These are phyloP conservation scores for Malus hybrid DNA, from an alignment of 331 rosid species.

Conservation along the genomic window DNA sequence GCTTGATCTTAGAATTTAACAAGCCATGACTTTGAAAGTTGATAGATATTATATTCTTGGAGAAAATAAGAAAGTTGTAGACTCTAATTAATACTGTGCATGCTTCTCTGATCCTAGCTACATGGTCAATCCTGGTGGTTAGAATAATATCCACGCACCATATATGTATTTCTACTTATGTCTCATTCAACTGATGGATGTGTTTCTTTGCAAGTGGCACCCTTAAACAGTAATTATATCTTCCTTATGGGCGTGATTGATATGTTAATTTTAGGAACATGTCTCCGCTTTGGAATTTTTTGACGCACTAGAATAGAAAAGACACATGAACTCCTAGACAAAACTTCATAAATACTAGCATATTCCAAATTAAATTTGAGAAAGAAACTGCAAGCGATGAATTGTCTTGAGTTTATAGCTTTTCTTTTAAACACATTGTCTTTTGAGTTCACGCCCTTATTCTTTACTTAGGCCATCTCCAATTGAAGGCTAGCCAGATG, in stretches of 20 bases:
- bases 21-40: conserved; percentile 6
- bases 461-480: too few relatives aligned
- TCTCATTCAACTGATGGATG: background rate
- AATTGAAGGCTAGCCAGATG: too few relatives aligned
- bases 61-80: background rate
- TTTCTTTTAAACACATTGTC: too few relatives aligned
- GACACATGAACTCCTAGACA: background rate
- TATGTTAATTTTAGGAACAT: too few relatives aligned
- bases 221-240: background rate
- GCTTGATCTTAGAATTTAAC: background rate
- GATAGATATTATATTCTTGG: background rate
- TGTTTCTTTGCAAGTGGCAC: background rate
- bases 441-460: too few relatives aligned
- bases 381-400: too few relatives aligned
- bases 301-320: background rate
- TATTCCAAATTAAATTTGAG: too few relatives aligned
- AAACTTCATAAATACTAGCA: too few relatives aligned
- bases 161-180: background rate
- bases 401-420: too few relatives aligned
- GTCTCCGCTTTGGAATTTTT: background rate
- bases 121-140: background rate
- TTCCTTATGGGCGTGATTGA: background rate
- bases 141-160: background rate
- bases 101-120: background rate
- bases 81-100: background rate